These are phyloP conservation scores for Peronospora destructor DNA, from an alignment of 352 stramenopile genomes.

Conservation along the genomic window DNA sequence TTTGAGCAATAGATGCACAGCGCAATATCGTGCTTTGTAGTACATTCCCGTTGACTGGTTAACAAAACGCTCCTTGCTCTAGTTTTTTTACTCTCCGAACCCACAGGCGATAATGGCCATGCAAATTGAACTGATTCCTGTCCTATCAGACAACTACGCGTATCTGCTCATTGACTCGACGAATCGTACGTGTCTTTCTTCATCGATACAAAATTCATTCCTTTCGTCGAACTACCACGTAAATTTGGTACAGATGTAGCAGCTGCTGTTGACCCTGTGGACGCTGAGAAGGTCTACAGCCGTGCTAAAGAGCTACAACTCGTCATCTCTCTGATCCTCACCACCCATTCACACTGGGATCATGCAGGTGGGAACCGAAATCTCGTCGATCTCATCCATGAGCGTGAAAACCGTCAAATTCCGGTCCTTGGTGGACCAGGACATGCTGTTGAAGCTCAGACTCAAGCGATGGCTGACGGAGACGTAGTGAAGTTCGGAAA, in stretches of 20 bases:
- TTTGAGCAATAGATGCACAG: too few species aligned
- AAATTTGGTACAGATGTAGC: constrained; percentile 33
- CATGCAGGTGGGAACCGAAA: constrained; percentile 85
- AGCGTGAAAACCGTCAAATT: constrained; percentile 35
- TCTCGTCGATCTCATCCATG: constrained; percentile 43
- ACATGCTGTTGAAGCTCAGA: constrained; percentile 61
- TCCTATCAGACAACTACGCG: constrained; percentile 89
- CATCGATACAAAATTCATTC: background rate
- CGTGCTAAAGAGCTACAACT: constrained; percentile 52
- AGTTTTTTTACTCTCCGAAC: too few species aligned
- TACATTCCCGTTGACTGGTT: too few species aligned
- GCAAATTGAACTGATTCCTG: constrained; percentile 71
- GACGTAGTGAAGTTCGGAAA: constrained; percentile 65
- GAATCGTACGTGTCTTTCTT: constrained; percentile 25
- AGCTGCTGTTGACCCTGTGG: constrained; percentile 84
- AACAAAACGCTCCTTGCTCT: too few species aligned
- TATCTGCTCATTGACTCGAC: constrained; percentile 79
- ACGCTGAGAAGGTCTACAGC: constrained; percentile 69
- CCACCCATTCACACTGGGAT: constrained; percentile 89
- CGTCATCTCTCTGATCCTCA: constrained; percentile 81
- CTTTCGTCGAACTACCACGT: background rate
- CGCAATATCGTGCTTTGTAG: too few species aligned
- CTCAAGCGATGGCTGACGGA: constrained; percentile 48
- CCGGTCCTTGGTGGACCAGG: constrained; percentile 64
- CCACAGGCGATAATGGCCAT: constrained; percentile 17